Base-by-base conservation (phyloP, 192 early-diverging fungal genomes). In the Kappamyces sp. region DNA sequence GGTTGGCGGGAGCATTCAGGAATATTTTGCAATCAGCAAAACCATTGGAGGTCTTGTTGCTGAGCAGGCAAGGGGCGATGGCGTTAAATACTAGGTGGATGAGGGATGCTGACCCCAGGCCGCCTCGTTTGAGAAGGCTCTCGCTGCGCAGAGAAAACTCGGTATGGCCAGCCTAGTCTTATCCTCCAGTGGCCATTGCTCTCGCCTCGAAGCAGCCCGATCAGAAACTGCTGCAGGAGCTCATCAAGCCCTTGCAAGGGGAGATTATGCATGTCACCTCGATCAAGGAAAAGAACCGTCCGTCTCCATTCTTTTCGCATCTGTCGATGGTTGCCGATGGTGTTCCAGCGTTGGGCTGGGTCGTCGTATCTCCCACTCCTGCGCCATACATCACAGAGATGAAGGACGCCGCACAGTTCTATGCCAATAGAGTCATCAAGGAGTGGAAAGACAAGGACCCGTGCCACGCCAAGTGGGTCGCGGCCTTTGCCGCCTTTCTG, bases 381-480 rank as follows among this genome's bases (percentile, higher is more conserved):
- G 92, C 81, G 22, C 87, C 91, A 12, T 93, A 81, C 59, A 79
- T 99, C 54, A 80, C 77, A 12, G 93, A 94, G 43, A 87, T 90
- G 79, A 89, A 87, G 69, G 89, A 96, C 35, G 79, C 88, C 35
- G 91, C 90, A 11, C 89, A 93, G 72, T 99, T 93, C 57, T 99
- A 90, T 61, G 75, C 83, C 32, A 90, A 94, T 72, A 84, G 90
- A 37, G 90, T 96, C 61, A 83, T 91, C 45, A 91, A 86, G 65
- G 88, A 91, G 40, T 88, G 71, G 69, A 91, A 88, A 66, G 91
- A 94, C 59, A 93, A 88, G 86, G 90, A 91, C 68, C 62, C 77
- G 45, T 80, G 71, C 40, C 88, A 93, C 50, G 85, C 88, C 59
- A 86, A 91, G 52, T 99, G 91, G 90, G 86, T 84, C 11, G 86